phyloP scores from a whole-genome alignment of 2,329 filamentous ascomycete species.

The Aspergillus alliaceus region DNA sequence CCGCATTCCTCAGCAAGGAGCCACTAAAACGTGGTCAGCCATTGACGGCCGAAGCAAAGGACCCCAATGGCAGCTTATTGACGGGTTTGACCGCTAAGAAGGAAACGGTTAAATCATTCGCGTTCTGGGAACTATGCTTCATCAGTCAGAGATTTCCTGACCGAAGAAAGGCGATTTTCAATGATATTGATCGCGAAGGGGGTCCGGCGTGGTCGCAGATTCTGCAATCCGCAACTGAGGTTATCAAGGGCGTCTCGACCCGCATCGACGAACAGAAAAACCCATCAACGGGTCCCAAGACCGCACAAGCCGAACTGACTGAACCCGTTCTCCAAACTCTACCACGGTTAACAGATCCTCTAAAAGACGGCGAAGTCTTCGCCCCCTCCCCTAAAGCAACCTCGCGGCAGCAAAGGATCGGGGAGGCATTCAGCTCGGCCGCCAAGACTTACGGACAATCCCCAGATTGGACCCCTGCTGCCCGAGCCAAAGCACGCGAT shows the following conservation, averaged over 20 bases:
- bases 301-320: slow-evolving; percentile 46
- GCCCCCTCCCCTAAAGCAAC: slow-evolving; percentile 39
- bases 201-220: slow-evolving; percentile 82
- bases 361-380: slow-evolving; percentile 51
- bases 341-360: slow-evolving; percentile 50
- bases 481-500: slow-evolving; percentile 38
- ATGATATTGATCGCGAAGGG: slow-evolving; percentile 79
- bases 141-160: slow-evolving; percentile 73
- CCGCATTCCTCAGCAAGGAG: slow-evolving; percentile 74
- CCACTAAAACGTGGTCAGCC: slow-evolving; percentile 83
- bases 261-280: slow-evolving; percentile 66
- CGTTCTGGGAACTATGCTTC: slow-evolving; percentile 84
- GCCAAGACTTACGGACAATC: slow-evolving; percentile 49
- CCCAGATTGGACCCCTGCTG: slow-evolving; percentile 44
- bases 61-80: slow-evolving; percentile 86
- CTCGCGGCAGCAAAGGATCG: slow-evolving; percentile 37
- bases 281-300: slow-evolving; percentile 33
- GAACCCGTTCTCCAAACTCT: slow-evolving; percentile 45
- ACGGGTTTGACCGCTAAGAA: slow-evolving; percentile 84
- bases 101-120: slow-evolving; percentile 73
- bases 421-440: slow-evolving; percentile 44
- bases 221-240: slow-evolving; percentile 65
- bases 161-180: slow-evolving; percentile 79
- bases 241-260: slow-evolving; percentile 65
- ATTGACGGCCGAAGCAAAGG: slow-evolving; percentile 79